Conservation (phyloP, 148 eudicot species). For the Vaccinium myrtillus region DNA sequence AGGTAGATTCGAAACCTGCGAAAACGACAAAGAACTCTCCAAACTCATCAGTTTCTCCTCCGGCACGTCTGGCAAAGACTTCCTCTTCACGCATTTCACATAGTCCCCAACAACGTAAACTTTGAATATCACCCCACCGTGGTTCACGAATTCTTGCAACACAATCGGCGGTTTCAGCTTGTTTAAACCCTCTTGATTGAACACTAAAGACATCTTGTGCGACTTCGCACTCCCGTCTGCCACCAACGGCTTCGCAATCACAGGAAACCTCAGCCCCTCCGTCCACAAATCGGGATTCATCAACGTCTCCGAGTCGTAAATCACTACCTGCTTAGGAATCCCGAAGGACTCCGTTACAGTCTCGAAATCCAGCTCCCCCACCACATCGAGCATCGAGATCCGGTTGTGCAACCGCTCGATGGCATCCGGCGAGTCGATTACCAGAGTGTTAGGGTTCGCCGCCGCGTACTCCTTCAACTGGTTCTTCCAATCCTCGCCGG, state of each 20-base stretch:
- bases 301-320: constrained; percentile 43
- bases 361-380: constrained; percentile 34
- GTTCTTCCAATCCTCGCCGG: constrained; percentile 58
- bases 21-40: constrained; percentile 53
- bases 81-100: constrained; percentile 70
- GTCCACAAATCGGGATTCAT: constrained; percentile 26
- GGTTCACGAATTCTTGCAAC: constrained; percentile 73
- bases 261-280: constrained; percentile 53
- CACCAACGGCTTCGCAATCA: constrained; percentile 70
- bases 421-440: constrained; percentile 52
- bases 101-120: constrained; percentile 71
- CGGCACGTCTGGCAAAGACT: constrained; percentile 64
- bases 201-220: constrained; percentile 67
- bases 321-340: constrained; percentile 63
- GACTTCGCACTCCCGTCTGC: constrained; percentile 76
- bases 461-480: constrained; percentile 41
- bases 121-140: constrained; percentile 77
- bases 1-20: constrained; percentile 67
- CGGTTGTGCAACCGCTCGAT: constrained; percentile 64
- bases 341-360: constrained; percentile 40
- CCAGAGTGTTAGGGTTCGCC: constrained; percentile 37
- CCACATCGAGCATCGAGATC: constrained; percentile 70
- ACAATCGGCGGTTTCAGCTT: constrained; percentile 63
- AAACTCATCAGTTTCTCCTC: constrained; percentile 44
- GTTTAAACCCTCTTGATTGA: constrained; percentile 37